These are phyloP conservation scores for Malassezia vespertilionis DNA, from an alignment of 1,284 basidiomycete species.

Conservation along the genomic window DNA sequence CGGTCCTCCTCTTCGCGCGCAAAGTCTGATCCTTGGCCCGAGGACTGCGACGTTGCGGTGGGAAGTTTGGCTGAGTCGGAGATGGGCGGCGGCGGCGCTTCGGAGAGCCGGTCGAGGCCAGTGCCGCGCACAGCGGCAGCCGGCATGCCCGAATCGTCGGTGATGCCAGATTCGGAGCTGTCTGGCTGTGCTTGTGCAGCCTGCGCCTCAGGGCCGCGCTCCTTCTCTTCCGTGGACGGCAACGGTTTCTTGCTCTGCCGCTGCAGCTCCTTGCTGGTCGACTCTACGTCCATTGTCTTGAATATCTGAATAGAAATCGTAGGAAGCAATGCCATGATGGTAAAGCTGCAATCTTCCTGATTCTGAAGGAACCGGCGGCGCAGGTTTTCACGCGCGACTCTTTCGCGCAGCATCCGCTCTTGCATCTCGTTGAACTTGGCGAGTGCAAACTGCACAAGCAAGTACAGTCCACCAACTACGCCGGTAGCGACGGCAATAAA, in stretches of 20 bases:
- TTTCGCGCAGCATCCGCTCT: slow-evolving; percentile 57
- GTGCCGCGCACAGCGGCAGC: background rate
- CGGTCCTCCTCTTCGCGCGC: slow-evolving; percentile 18
- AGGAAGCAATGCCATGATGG: slow-evolving; percentile 66
- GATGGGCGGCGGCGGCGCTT: slow-evolving; percentile 12
- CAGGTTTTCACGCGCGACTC: slow-evolving; percentile 61
- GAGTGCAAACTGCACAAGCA: slow-evolving; percentile 58
- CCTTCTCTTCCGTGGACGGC: background rate
- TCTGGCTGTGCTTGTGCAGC: background rate
- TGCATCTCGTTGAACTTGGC: slow-evolving; percentile 63
- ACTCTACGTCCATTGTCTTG: slow-evolving; percentile 69
- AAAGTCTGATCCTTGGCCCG: no score
- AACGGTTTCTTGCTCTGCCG: slow-evolving; percentile 3
- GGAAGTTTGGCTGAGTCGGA: slow-evolving; percentile 5
- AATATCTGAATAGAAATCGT: slow-evolving; percentile 64
- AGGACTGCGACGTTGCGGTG: background rate
- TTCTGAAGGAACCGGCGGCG: slow-evolving; percentile 67
- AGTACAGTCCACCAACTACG: slow-evolving; percentile 59
- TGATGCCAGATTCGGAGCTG: background rate
- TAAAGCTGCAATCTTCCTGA: slow-evolving; percentile 70
- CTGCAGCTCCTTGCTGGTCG: slow-evolving; percentile 60
- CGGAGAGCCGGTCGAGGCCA: slow-evolving; percentile 10
- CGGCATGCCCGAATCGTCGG: background rate
- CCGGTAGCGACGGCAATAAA: slow-evolving; percentile 48
- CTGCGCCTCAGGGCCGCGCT: background rate